phyloP scores from a whole-genome alignment of 305 asterid species.

The Rubia peregrina region DNA sequence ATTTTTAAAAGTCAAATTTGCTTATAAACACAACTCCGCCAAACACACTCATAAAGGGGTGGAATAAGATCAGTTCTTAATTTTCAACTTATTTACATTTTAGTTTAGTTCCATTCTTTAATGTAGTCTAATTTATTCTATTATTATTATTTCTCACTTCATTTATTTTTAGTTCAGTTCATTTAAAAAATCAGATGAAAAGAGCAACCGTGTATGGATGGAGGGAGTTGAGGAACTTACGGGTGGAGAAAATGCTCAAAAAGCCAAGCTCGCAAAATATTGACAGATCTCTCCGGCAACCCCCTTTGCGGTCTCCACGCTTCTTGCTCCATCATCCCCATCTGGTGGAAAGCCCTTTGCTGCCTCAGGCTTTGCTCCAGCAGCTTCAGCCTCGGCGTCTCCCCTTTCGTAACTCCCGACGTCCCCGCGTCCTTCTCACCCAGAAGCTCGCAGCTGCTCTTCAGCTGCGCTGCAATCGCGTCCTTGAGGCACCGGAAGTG shows the following conservation, averaged over 20 bases:
- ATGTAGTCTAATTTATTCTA: too few relatives aligned
- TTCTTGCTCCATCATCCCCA: constrained; percentile 98
- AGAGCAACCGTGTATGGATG: too few relatives aligned
- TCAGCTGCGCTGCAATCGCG: constrained; percentile 64
- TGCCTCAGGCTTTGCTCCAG: constrained; percentile 82
- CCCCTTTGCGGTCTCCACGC: constrained; percentile 99
- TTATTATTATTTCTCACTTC: too few relatives aligned
- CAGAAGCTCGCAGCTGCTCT: constrained; percentile 58
- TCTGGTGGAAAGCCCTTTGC: constrained; percentile 78
- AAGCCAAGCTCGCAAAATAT: constrained; percentile 92
- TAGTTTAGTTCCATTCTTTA: too few relatives aligned
- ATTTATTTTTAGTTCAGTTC: too few relatives aligned
- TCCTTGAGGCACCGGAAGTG: constrained; percentile 89
- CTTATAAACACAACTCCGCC: too few relatives aligned
- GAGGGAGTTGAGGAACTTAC: constrained; percentile 35
- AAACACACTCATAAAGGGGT: too few relatives aligned
- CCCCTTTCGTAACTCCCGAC: constrained; percentile 81
- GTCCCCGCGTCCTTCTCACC: constrained; percentile 76
- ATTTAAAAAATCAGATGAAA: too few relatives aligned
- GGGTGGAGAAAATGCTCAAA: constrained; percentile 96
- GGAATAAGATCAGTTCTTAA: too few relatives aligned
- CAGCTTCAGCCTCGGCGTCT: constrained; percentile 74
- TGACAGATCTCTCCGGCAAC: constrained; percentile 87
- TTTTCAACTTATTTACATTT: too few relatives aligned
- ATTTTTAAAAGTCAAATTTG: too few relatives aligned